Percentiles rank a stretch among this genome's conserved stretches.
These are phyloP conservation scores for Vigna trinervia DNA, from an alignment of 306 rosid genomes.

Conservation along the genomic window DNA sequence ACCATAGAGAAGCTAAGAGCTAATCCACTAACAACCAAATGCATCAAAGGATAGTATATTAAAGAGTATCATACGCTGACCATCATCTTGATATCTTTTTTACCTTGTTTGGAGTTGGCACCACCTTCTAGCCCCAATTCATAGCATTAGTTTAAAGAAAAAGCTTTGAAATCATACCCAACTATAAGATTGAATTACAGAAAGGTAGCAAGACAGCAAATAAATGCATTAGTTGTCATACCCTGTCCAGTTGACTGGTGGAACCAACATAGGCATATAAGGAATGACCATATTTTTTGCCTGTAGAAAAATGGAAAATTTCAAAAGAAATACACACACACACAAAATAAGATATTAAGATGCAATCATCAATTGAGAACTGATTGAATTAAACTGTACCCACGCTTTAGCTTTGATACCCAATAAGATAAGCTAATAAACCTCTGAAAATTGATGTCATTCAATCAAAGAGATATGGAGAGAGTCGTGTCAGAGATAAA, in stretches of 20 bases:
- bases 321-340: slow-evolving; percentile 25
- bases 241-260: slow-evolving; percentile 94
- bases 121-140: slow-evolving; percentile 29
- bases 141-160: neutral
- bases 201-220: slow-evolving; percentile 24
- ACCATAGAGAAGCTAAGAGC: slow-evolving; percentile 30
- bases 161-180: slow-evolving; percentile 14
- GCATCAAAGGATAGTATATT: slow-evolving; percentile 24
- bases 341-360: neutral
- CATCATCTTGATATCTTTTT: neutral
- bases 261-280: slow-evolving; percentile 96
- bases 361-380: slow-evolving; percentile 34
- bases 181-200: slow-evolving; percentile 35
- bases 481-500: slow-evolving; percentile 7
- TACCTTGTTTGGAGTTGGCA: slow-evolving; percentile 21
- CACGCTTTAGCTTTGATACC: slow-evolving; percentile 5
- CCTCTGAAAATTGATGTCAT: slow-evolving; percentile 18
- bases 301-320: slow-evolving; percentile 57
- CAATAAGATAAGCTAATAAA: slow-evolving; percentile 20
- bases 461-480: slow-evolving; percentile 19
- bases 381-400: slow-evolving; percentile 36
- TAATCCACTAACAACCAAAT: slow-evolving; percentile 9
- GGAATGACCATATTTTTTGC: slow-evolving; percentile 93
- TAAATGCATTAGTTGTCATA: slow-evolving; percentile 51
- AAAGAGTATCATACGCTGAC: slow-evolving; percentile 15